Evolutionary conservation across 768 basidiomycete species (phyloP).

Genomic region (Scleroderma bovista): DNA sequence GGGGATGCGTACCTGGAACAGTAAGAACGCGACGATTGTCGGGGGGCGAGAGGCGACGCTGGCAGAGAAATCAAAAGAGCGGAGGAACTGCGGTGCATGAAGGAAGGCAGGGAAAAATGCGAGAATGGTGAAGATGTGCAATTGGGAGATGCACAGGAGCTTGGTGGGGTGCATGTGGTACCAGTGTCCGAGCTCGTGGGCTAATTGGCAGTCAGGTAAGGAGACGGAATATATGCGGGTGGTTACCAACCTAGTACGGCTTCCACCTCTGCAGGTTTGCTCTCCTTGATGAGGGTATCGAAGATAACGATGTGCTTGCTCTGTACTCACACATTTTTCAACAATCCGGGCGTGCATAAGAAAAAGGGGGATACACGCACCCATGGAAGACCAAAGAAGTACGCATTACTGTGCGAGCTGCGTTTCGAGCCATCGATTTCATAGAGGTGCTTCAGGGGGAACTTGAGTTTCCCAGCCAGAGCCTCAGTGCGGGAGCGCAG

Average conservation of each 20-base stretch:
- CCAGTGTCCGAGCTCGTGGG: constrained; percentile 98
- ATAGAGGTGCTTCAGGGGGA: constrained; percentile 92
- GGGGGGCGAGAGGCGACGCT: constrained; percentile 61
- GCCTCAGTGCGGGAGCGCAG: constrained; percentile 72
- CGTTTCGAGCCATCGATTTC: constrained; percentile 98
- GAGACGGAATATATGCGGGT: not conserved
- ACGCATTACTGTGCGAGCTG: constrained; percentile 94
- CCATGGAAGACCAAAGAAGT: constrained; percentile 97
- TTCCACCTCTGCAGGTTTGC: constrained; percentile 87
- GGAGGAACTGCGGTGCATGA: constrained; percentile 69
- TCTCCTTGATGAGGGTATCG: constrained; percentile 92
- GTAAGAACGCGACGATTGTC: constrained; percentile 78
- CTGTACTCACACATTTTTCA: constrained; percentile 27
- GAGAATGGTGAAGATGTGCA: constrained; percentile 84
- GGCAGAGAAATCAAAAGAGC: constrained; percentile 75
- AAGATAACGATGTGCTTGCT: constrained; percentile 96
- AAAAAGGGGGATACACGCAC: constrained; percentile 39
- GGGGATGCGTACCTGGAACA: constrained; percentile 58
- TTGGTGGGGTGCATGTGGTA: constrained; percentile 88
- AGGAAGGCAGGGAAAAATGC: constrained; percentile 89
- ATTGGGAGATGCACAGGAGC: constrained; percentile 77
- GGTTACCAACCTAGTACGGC: constrained; percentile 68
- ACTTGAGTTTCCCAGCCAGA: constrained; percentile 76
- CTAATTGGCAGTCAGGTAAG: constrained; percentile 19
- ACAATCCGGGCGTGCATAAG: no score